phyloP scores from a whole-genome alignment of 495 filamentous ascomycete genomes.

The Immersiella caudata region DNA sequence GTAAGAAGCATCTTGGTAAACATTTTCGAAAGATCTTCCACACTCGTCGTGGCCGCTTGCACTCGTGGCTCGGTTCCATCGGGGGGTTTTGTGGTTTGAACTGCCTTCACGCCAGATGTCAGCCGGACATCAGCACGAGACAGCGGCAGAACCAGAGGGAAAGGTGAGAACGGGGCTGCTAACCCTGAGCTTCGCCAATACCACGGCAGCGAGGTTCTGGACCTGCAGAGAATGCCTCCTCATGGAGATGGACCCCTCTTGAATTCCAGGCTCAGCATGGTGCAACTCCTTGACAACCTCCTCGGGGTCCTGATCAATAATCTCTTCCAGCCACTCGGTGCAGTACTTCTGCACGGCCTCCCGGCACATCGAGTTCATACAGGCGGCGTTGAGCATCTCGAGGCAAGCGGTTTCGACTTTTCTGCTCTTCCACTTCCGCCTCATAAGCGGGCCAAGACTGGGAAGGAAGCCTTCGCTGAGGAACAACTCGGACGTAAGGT shows the following conservation, averaged over 20 bases:
- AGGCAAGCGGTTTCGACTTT: conserved; percentile 80
- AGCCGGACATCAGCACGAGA: conserved; percentile 43
- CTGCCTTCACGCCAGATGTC: conserved; percentile 56
- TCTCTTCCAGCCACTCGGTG: conserved; percentile 77
- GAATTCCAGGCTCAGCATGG: conserved; percentile 40
- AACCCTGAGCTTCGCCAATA: conserved; percentile 75
- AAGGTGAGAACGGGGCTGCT: conserved; percentile 33
- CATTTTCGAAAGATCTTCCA: conserved; percentile 72
- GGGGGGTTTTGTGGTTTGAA: conserved; percentile 42
- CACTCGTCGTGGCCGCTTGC: conserved; percentile 55
- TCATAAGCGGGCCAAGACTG: conserved; percentile 68
- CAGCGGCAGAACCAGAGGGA: conserved; percentile 18
- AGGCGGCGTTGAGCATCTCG: conserved; percentile 88
- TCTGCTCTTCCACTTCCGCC: conserved; percentile 71
- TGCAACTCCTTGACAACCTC: conserved; percentile 56
- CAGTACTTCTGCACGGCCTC: conserved; percentile 80
- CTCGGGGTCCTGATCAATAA: conserved; percentile 68
- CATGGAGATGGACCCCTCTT: conserved; percentile 51
- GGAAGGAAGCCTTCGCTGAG: conserved; percentile 80
- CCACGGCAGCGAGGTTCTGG: conserved; percentile 74
- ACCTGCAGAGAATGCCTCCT: conserved; percentile 54
- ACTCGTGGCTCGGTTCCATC: conserved; percentile 47
- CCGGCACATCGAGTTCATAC: conserved; percentile 76
- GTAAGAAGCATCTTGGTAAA: conserved; percentile 77
- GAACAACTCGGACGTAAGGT: conserved; percentile 72